phyloP scores from a whole-genome alignment of 2,329 filamentous ascomycete genomes.

The Alternaria arborescens region DNA sequence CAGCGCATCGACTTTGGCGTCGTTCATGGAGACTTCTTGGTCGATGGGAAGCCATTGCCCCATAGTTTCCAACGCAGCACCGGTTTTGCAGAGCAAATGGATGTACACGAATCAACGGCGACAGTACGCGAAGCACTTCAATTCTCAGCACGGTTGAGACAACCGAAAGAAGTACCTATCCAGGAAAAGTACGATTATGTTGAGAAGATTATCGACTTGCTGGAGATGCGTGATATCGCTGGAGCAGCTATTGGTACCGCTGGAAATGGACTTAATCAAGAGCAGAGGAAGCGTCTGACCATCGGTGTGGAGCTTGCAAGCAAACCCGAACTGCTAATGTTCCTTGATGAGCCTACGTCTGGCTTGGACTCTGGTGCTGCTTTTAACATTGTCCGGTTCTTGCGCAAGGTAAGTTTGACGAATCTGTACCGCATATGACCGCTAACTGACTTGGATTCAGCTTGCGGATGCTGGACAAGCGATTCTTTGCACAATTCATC shows the following conservation, averaged over 20 bases:
- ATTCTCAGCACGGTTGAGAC: conserved; percentile 70
- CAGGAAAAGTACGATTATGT: conserved; percentile 72
- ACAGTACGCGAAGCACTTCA: conserved; percentile 71
- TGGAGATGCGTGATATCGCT: conserved; percentile 71
- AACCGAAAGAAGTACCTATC: conserved; percentile 65
- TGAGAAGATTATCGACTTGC: conserved; percentile 68
- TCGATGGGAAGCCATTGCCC: conserved; percentile 52
- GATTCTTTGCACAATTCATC: conserved; percentile 74
- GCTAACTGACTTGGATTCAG: conserved; percentile 4
- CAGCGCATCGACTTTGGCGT: conserved; percentile 57
- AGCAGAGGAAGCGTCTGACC: conserved; percentile 73
- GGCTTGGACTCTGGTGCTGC: conserved; percentile 76
- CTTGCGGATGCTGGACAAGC: conserved; percentile 72
- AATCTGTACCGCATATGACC: neutral
- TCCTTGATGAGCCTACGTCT: conserved; percentile 80
- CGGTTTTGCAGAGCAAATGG: conserved; percentile 75
- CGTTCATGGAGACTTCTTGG: conserved; percentile 56
- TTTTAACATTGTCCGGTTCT: conserved; percentile 70
- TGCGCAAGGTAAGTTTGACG: conserved; percentile 61
- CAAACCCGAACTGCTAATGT: conserved; percentile 76
- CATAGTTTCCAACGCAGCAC: conserved; percentile 84
- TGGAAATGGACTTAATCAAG: conserved; percentile 61
- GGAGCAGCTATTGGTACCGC: conserved; percentile 70
- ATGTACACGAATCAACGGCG: conserved; percentile 68
- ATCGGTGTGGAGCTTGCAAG: conserved; percentile 68